A percentile compares a stretch with the other conserved stretches of the same genome.
Conservation (phyloP, 495 filamentous ascomycete species). For the Tuber borchii region DNA sequence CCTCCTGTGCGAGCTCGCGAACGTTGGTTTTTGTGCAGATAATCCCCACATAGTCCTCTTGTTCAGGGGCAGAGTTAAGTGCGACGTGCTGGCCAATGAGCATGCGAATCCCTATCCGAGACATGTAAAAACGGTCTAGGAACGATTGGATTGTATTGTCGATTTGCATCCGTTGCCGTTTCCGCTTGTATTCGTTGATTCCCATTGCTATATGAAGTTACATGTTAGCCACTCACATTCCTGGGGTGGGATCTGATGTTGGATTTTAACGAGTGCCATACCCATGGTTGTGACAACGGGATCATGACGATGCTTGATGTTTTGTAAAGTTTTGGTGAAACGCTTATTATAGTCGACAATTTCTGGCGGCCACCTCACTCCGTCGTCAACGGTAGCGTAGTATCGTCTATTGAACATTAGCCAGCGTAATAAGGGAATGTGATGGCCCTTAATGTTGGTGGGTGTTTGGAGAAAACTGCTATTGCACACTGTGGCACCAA, state of each 20-base stretch:
- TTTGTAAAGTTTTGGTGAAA: slow-evolving; percentile 75
- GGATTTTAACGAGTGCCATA: slow-evolving; percentile 11
- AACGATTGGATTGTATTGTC: slow-evolving; percentile 94
- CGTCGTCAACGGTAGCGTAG: slow-evolving; percentile 84
- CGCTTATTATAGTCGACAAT: slow-evolving; percentile 86
- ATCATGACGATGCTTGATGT: slow-evolving; percentile 93
- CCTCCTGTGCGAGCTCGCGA: slow-evolving; percentile 88
- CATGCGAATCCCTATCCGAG: slow-evolving; percentile 98
- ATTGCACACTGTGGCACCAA: neutral
- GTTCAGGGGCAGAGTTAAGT: slow-evolving; percentile 81
- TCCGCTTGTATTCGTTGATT: slow-evolving; percentile 95
- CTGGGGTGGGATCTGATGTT: neutral
- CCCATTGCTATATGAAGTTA: slow-evolving; percentile 64
- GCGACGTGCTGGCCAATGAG: slow-evolving; percentile 97
- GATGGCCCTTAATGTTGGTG: neutral
- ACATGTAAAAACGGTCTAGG: slow-evolving; percentile 99
- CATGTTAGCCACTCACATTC: slow-evolving; percentile 23
- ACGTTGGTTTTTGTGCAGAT: slow-evolving; percentile 99
- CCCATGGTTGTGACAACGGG: slow-evolving; percentile 83
- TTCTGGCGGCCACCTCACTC: slow-evolving; percentile 86
- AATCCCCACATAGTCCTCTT: slow-evolving; percentile 91
- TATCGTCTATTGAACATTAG: slow-evolving; percentile 58
- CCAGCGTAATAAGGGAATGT: neutral
- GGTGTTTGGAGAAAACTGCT: neutral
- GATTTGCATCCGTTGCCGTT: slow-evolving; percentile 93